Percentiles rank a stretch among this genome's conserved stretches.
These are phyloP conservation scores for Dactylellina parvicollis DNA, from an alignment of 2,329 filamentous ascomycete species.

Conservation along the genomic window DNA sequence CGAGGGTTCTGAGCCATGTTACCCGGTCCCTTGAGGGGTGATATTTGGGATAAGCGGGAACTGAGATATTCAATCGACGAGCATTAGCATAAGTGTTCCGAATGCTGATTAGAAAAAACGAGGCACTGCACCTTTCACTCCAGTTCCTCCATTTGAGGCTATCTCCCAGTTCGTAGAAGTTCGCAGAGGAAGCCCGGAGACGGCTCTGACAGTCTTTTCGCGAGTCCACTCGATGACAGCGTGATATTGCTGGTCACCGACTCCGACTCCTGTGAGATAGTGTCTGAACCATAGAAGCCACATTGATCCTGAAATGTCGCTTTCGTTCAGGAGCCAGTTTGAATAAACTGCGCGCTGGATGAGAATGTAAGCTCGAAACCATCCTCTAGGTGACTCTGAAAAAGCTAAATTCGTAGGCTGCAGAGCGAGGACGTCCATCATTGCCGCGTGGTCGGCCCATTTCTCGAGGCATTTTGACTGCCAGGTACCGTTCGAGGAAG, in stretches of 20 bases:
- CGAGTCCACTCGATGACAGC: constrained; percentile 49
- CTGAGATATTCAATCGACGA: not conserved
- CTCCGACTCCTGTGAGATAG: constrained; percentile 46
- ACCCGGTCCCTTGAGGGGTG: constrained; percentile 49
- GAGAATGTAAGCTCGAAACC: constrained; percentile 45
- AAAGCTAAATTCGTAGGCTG: constrained; percentile 51
- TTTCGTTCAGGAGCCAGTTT: constrained; percentile 51
- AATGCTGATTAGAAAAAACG: not conserved
- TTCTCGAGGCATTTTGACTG: constrained; percentile 46
- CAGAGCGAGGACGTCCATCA: constrained; percentile 50
- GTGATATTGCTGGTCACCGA: constrained; percentile 48
- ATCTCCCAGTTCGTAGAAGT: constrained; percentile 51
- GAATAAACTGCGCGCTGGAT: constrained; percentile 50
- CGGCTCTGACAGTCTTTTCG: constrained; percentile 44
- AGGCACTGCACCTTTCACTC: constrained; percentile 33
- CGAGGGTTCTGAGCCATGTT: constrained; percentile 49
- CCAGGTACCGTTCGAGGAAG: constrained; percentile 51
- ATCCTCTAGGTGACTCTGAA: constrained; percentile 53
- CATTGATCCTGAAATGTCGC: constrained; percentile 49
- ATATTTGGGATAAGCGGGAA: constrained; percentile 49
- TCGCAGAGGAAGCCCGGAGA: constrained; percentile 44
- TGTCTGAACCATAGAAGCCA: constrained; percentile 52
- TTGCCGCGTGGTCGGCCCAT: constrained; percentile 47
- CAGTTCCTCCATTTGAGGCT: constrained; percentile 45
- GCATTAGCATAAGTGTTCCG: constrained; percentile 1